Base-by-base conservation (phyloP, 805 yeast species). In the Candida maesae region DNA sequence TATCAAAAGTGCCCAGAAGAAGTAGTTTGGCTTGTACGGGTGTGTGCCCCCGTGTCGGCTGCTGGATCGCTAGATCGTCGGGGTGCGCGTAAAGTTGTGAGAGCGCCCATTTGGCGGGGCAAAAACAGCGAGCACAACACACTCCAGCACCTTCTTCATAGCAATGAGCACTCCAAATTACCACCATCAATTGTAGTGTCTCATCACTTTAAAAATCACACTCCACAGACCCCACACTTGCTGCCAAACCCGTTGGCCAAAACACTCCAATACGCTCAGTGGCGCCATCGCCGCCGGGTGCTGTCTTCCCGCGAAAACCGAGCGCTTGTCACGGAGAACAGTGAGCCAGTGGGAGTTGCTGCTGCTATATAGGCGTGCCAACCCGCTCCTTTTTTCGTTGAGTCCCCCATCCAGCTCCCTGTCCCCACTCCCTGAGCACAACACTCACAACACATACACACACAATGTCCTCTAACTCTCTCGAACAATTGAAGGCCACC, bases 401-500 rank as follows among this genome's bases (percentile, higher is more conserved):
- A 5, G 17, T 25, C 26, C 15, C 26, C 27, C 14, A 11, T 20
- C 13, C 31, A 12, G 17, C 28, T n/a, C n/a, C n/a, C n/a, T n/a
- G n/a, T n/a, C n/a, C n/a, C n/a, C n/a, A n/a, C n/a, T n/a, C n/a
- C 23, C n/a, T 39, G 33, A 25, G 32, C 16, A 18, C 15, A 20
- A n/a, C n/a, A 18, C 20, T 11, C 20, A 19, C 14, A 17, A 35
- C 26, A 33, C 36, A 33, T 6, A 23, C 30, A 28, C 20, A 29
- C 29, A 53, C 38, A 56, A 70, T 69, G 66, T 58, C 63, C 17
- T 51, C 71, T 30, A 78, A 79, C 72, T 84, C 97, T 42, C 76
- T 93, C 63, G 98, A 84, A 66, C 90, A 84, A 71, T 81, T 93
- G 64, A 93, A 91, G 69, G 89, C 95, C 51, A 66, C 96, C 44